phyloP scores from a whole-genome alignment of 2,329 filamentous ascomycete genomes.

The Colletotrichum nymphaeae region DNA sequence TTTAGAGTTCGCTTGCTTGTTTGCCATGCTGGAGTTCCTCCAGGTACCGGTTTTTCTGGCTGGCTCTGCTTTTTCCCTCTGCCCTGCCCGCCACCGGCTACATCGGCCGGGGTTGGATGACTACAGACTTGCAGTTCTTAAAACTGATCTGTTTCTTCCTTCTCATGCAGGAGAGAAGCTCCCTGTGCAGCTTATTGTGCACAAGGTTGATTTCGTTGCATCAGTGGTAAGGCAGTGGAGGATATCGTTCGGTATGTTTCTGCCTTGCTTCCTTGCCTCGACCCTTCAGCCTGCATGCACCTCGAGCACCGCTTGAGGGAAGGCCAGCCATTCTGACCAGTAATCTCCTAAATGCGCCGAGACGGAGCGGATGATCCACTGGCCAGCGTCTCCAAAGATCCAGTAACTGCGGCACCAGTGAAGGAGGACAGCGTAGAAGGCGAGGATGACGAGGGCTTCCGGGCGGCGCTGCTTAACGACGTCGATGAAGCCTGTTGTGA shows the following conservation, averaged over 20 bases:
- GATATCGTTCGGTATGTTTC: not conserved
- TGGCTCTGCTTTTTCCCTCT: not conserved
- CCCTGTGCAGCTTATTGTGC: not conserved
- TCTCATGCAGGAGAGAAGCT: not conserved
- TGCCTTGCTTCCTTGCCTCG: not conserved
- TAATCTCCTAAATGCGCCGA: slow-evolving; percentile 42
- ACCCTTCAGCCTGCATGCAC: slow-evolving; percentile 1
- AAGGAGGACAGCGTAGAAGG: slow-evolving; percentile 61
- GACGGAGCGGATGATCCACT: slow-evolving; percentile 43
- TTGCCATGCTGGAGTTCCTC: not conserved
- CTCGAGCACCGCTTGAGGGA: slow-evolving; percentile 23
- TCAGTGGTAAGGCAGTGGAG: not conserved
- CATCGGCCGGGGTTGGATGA: not conserved
- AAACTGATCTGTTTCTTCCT: not conserved
- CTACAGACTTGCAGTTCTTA: not conserved
- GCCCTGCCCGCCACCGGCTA: not conserved
- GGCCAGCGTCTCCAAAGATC: slow-evolving; percentile 47
- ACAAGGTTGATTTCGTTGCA: not conserved
- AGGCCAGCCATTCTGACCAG: slow-evolving; percentile 46
- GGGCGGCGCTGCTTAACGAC: slow-evolving; percentile 49
- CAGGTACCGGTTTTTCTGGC: too few relatives aligned
- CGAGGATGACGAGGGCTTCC: slow-evolving; percentile 58
- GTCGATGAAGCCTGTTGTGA: slow-evolving; percentile 48
- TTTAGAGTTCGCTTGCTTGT: not conserved
- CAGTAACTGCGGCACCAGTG: slow-evolving; percentile 53